Base-by-base conservation (phyloP, 257 asterid species). In the Solanum phureja region DNA sequence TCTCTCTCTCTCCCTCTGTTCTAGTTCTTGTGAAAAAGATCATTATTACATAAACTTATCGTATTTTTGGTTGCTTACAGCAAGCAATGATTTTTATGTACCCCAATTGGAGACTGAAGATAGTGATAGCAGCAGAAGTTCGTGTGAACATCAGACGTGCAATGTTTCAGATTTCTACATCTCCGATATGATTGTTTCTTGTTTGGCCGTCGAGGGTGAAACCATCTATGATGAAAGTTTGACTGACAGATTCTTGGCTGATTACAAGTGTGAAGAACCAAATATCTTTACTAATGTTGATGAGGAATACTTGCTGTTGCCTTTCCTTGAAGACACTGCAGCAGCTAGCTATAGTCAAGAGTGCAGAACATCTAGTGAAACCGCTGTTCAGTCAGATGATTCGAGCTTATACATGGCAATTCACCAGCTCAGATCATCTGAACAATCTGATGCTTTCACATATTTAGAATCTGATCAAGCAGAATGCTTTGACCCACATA, bases 401-500 rank as follows among this genome's bases (percentile, higher is more conserved):
- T 93, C 98, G 84, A 94, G 95, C 93, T 92, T 95, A 88, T 94
- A 92, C 92, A 83, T 92, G 91, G 98, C 94, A 87, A 94, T 90
- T 74, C 93, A 91, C 88, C 98, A 96, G 89, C 75, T 95, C 88
- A 92, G 91, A 93, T 89, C 98, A 86, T 90, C 89, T 87, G 83
- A 86, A 72, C 88, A 92, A 82, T 83, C 91, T 89, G 93, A 92
- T 84, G 75, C 90, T 71, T 87, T 88, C 90, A 73, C 91, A 56
- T 91, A 84, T 87, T 73, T 87, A 60, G 95, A 94, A 86, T 93
- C 91, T 86, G 98, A 95, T 89, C 92, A 92, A 76, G 69, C 90
- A 58, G 98, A 97, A 29, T 91, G 89, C 91, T 93, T 97, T 91
- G 99, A 97, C 90, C 98, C 98, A 33, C 98, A 95, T 88, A 91